phyloP scores from a whole-genome alignment of 1,284 basidiomycete genomes.

The Rhodotorula glutinis region DNA sequence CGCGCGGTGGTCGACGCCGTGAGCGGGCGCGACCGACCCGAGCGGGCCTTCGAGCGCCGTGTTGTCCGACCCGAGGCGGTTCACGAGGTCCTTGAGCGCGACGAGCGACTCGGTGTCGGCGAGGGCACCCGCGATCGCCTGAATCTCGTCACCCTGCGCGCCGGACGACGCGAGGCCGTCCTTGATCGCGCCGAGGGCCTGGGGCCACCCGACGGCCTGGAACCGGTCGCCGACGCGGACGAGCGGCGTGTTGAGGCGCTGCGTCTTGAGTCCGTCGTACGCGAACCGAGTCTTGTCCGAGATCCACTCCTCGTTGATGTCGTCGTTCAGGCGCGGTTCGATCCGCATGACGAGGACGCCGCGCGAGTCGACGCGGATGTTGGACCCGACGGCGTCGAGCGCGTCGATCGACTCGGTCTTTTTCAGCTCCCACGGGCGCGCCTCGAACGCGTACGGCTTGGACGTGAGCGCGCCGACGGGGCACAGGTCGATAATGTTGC shows the following conservation, averaged over 20 bases:
- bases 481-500: constrained; percentile 96
- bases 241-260: constrained; percentile 88
- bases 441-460: constrained; percentile 96
- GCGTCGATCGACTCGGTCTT: constrained; percentile 97
- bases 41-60: constrained; percentile 72
- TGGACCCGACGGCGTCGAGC: constrained; percentile 96
- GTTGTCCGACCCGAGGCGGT: constrained; percentile 94
- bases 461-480: constrained; percentile 96
- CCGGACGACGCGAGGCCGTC: constrained; percentile 75
- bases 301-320: constrained; percentile 99
- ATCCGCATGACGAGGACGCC: constrained; percentile 96
- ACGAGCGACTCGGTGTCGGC: constrained; percentile 94
- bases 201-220: constrained; percentile 86
- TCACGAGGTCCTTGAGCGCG: constrained; percentile 88
- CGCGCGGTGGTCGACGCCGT: constrained; percentile 86
- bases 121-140: constrained; percentile 86
- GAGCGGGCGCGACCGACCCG: constrained; percentile 63
- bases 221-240: constrained; percentile 90
- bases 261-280: constrained; percentile 92
- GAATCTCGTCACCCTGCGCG: constrained; percentile 91
- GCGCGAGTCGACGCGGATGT: constrained; percentile 94
- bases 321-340: constrained; percentile 93
- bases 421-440: constrained; percentile 98
- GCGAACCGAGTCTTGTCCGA: constrained; percentile 98
- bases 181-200: constrained; percentile 75